These are phyloP conservation scores for Periglandula ipomoeae DNA, from an alignment of 2,329 filamentous ascomycete genomes.

Conservation along the genomic window DNA sequence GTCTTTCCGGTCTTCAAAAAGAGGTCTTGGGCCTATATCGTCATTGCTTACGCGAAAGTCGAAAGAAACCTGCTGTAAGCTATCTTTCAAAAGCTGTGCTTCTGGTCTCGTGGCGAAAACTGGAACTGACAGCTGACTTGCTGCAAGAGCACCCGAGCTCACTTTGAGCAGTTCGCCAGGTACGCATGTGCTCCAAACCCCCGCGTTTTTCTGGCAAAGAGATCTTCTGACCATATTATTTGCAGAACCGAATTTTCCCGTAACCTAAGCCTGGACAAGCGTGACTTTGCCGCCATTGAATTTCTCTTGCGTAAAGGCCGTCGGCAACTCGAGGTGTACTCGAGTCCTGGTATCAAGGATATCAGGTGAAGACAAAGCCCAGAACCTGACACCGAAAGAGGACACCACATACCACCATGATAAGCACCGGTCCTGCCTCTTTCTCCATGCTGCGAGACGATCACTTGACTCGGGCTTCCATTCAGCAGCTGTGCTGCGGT, in stretches of 20 bases:
- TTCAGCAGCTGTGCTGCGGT: too few relatives aligned
- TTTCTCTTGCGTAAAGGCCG: conserved; percentile 74
- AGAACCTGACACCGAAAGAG: not conserved
- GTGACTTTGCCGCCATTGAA: conserved; percentile 79
- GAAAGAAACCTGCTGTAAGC: conserved; percentile 66
- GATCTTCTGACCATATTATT: not conserved
- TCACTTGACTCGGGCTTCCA: not conserved
- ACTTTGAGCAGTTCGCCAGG: conserved; percentile 58
- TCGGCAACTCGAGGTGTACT: conserved; percentile 73
- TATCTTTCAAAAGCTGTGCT: not conserved
- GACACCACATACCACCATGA: not conserved
- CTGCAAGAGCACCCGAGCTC: conserved; percentile 21
- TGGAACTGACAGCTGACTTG: not conserved
- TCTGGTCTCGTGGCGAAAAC: not conserved
- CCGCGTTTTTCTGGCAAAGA: not conserved
- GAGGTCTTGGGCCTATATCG: conserved; percentile 53
- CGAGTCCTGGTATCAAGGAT: conserved; percentile 72
- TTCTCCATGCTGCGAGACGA: not conserved
- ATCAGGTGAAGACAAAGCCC: conserved; percentile 35
- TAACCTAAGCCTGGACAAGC: conserved; percentile 60
- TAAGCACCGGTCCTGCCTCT: not conserved
- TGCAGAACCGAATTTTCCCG: conserved; percentile 59
- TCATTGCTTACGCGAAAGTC: conserved; percentile 70
- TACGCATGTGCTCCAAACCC: conserved; percentile 22
- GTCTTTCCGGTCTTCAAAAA: conserved; percentile 10